These are phyloP conservation scores for Klebsormidium nitens DNA, from an alignment of 139 green algal genomes.

Conservation along the genomic window DNA sequence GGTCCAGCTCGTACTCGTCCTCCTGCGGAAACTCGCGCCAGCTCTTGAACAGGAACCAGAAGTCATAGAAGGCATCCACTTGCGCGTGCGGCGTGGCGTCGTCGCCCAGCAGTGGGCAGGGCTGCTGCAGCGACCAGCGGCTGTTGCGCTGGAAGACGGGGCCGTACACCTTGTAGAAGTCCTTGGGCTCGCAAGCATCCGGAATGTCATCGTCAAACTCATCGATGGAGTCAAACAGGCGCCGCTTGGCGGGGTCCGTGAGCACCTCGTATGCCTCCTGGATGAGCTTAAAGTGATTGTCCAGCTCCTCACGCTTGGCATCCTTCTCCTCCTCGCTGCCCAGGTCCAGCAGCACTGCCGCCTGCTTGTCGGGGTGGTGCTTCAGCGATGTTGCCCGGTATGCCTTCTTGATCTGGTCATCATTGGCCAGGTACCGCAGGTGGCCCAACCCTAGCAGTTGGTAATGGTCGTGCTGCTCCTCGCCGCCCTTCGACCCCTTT, in stretches of 20 bases:
- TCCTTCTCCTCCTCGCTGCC: slow-evolving; percentile 45
- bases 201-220: slow-evolving; percentile 93
- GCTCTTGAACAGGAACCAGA: slow-evolving; percentile 85
- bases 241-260: slow-evolving; percentile 68
- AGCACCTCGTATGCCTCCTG: slow-evolving; percentile 64
- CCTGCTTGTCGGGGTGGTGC: slow-evolving; percentile 87
- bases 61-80: slow-evolving; percentile 91
- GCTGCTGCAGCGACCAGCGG: slow-evolving; percentile 63
- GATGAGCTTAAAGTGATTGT: slow-evolving; percentile 78
- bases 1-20: slow-evolving; percentile 88
- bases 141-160: slow-evolving; percentile 85
- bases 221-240: slow-evolving; percentile 88
- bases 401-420: slow-evolving; percentile 43
- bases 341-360: slow-evolving; percentile 41
- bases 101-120: slow-evolving; percentile 29
- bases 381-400: slow-evolving; percentile 53
- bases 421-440: slow-evolving; percentile 36
- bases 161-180: slow-evolving; percentile 84
- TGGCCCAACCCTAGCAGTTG: slow-evolving; percentile 34
- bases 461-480: slow-evolving; percentile 36
- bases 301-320: slow-evolving; percentile 46
- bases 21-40: slow-evolving; percentile 95
- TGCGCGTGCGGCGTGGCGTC: slow-evolving; percentile 5
- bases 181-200: slow-evolving; percentile 53
- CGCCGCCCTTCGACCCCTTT: too few species aligned